Evolutionary conservation across 129 eudicot species (phyloP).

Genomic region (Kitagawia praeruptora): DNA sequence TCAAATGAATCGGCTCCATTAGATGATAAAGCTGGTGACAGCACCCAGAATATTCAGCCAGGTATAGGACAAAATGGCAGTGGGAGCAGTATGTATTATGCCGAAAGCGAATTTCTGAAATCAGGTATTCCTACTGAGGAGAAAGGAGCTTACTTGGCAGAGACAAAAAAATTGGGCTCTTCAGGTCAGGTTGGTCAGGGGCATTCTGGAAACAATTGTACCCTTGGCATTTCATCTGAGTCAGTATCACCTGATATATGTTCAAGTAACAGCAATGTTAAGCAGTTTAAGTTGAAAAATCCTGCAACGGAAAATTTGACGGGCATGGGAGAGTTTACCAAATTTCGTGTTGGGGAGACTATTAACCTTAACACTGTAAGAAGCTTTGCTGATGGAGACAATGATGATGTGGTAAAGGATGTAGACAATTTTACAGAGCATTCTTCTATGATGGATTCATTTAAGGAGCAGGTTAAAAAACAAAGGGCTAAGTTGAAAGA

Average conservation of each 20-base stretch:
- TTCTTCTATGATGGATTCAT: conserved; percentile 17
- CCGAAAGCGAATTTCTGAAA: conserved; percentile 24
- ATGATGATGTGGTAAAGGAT: conserved; percentile 11
- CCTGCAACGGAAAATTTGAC: conserved; percentile 13
- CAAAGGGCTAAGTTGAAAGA: conserved; percentile 53
- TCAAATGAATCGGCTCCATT: conserved; percentile 14
- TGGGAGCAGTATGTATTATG: conserved; percentile 21
- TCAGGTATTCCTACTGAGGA: conserved; percentile 15
- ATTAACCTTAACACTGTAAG: conserved; percentile 10
- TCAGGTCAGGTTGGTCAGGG: conserved; percentile 13
- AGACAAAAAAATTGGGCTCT: conserved; percentile 9
- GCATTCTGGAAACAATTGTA: conserved; percentile 5
- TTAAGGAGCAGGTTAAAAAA: conserved; percentile 28
- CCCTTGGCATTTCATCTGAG: conserved; percentile 15
- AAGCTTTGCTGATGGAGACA: conserved; percentile 21
- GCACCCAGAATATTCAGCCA: conserved; percentile 16
- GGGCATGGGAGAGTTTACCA: conserved; percentile 9
- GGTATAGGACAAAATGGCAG: conserved; percentile 21
- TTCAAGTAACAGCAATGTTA: conserved; percentile 17
- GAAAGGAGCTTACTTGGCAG: conserved; percentile 15
- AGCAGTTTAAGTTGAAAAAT: conserved; percentile 23
- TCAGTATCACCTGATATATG: conserved; percentile 15
- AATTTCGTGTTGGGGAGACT: conserved; percentile 22
- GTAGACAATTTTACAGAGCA: conserved; percentile 18
- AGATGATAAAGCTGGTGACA: conserved; percentile 14